Evolutionary conservation across 345 rosid genomes (phyloP).

Genomic region (Turritis glabra): DNA sequence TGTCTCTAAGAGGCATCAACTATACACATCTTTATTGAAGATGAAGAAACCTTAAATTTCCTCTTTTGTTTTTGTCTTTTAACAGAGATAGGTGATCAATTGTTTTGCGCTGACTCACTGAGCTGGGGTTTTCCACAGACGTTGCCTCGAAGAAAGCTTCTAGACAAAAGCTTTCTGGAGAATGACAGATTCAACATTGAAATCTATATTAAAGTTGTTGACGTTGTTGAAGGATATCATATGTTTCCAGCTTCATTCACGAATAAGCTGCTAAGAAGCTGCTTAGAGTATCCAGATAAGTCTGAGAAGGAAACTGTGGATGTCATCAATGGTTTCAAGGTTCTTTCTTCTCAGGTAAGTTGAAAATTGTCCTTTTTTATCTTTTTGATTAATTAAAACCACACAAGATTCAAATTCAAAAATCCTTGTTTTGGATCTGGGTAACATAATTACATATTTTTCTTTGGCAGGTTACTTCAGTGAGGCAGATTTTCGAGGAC

Average conservation of each 20-base stretch:
- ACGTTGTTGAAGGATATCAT: not conserved
- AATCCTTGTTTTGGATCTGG: too few relatives aligned
- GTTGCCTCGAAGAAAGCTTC: not conserved
- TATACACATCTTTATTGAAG: not conserved
- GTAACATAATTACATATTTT: too few relatives aligned
- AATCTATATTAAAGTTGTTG: not conserved
- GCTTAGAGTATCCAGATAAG: not conserved
- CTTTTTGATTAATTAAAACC: not conserved
- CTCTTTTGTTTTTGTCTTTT: not conserved
- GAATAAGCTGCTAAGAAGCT: not conserved
- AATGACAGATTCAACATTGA: not conserved
- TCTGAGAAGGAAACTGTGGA: not conserved
- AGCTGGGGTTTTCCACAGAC: not conserved
- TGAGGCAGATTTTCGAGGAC: not conserved
- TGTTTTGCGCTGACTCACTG: not conserved
- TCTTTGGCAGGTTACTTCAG: not conserved
- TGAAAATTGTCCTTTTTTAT: not conserved
- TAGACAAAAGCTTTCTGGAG: not conserved
- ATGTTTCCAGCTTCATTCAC: conserved; percentile 10
- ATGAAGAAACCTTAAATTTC: not conserved
- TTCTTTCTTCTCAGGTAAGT: conserved; percentile 21
- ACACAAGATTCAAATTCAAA: not conserved
- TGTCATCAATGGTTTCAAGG: conserved; percentile 1
- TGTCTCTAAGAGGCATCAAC: not conserved
- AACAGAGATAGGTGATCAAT: not conserved